Evolutionary conservation across 768 basidiomycete species (phyloP).

Genomic region (Gautieria morchelliformis): DNA sequence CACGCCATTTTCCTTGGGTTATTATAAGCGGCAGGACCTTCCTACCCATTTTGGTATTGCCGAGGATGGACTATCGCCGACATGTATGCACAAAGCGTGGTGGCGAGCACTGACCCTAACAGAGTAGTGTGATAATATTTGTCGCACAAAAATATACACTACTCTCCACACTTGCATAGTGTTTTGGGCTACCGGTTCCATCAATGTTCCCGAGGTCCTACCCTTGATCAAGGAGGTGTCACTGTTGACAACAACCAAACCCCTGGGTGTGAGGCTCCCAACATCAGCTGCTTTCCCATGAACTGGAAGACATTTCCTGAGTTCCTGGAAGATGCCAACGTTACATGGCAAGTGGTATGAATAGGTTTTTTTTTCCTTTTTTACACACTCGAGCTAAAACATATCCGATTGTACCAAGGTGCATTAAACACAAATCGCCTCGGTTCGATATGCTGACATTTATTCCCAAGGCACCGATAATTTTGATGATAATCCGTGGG

Average conservation of each 20-base stretch:
- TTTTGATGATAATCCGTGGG: conserved; percentile 10
- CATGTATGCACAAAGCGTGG: conserved; percentile 12
- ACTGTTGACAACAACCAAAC: conserved; percentile 11
- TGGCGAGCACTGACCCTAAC: conserved; percentile 10
- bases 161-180: background rate
- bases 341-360: conserved; percentile 8
- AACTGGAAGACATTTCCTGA: conserved; percentile 9
- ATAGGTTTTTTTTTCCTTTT: background rate
- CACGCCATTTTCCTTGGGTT: conserved; percentile 5
- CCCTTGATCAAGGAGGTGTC: conserved; percentile 4
- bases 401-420: conserved; percentile 5
- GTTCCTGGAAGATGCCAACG: conserved; percentile 1
- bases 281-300: conserved; percentile 9
- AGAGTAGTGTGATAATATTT: background rate
- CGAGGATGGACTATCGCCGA: conserved; percentile 11
- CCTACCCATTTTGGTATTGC: conserved; percentile 11
- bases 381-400: background rate
- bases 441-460: background rate
- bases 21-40: conserved; percentile 10
- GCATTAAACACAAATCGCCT: background rate
- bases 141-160: background rate
- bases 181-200: conserved; percentile 9
- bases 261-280: conserved; percentile 6
- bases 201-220: conserved; percentile 11
- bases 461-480: conserved; percentile 2